Base-by-base conservation (phyloP, 176 grass and related monocot genomes). In the Carex kokanica region DNA sequence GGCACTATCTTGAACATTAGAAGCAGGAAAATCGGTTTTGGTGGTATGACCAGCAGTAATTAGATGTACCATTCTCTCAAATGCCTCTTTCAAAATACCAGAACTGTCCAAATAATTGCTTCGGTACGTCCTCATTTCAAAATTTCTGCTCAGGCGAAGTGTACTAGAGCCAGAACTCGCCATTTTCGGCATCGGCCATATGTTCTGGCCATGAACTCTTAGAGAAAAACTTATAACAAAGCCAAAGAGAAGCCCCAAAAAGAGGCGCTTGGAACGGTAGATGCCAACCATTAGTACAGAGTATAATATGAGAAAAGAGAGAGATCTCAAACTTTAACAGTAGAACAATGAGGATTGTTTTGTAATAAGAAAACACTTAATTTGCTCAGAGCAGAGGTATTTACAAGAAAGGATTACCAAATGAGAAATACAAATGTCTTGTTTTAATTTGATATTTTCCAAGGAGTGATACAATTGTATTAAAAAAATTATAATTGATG, bases 141-240 rank as follows among this genome's bases (percentile, higher is more conserved):
- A 82, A 60, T 92, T 86, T 45, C 80, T 92, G 83, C 87, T 90
- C 85, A 94, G 20, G 54, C 79, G 89, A 73, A 97, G 94, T 18
- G 82, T 89, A 67, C 84, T 83, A 25, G 64, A 64, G 14, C 94
- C 94, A 17, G 86, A 89, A 72, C 51, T 88, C 67, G 78, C 88
- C 11, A 78, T 78, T 61, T 83, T 84, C 3, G 94, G 94, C 94
- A 97, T 97, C 2, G 94, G 94, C 94, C 94, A 97, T 56, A 97
- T 16, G 77, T 97, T 86, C n/a, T 90, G 56, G 64, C 83, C 82
- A 2, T 90, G 71, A 63, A 81, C 55, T 2, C 54, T 87, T 21
- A 69, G 24, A 84, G 79, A 89, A 74, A 85, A 83, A 66, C 85
- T 86, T 2, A 77, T 53, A 31, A 90, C 60, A 72, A 92, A 67